Evolutionary conservation across 495 filamentous ascomycete species (phyloP).

Genomic region (Neurospora sp.): DNA sequence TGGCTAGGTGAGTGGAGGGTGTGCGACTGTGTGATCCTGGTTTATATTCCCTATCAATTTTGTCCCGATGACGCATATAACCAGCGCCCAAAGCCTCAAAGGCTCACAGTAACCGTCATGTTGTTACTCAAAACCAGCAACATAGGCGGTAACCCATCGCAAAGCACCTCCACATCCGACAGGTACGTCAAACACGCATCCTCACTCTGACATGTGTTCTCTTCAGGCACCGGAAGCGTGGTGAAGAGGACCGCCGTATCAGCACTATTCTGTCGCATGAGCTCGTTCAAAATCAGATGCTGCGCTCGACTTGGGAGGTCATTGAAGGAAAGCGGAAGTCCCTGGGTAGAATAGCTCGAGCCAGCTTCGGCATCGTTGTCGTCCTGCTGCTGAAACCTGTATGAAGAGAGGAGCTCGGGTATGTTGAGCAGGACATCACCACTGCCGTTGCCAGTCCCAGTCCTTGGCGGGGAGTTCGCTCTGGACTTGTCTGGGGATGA

Average conservation of each 20-base stretch:
- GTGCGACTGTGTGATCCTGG: background rate
- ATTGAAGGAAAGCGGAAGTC: slow-evolving; percentile 67
- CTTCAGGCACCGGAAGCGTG: slow-evolving; percentile 65
- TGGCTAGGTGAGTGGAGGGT: background rate
- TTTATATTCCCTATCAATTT: background rate
- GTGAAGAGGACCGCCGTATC: slow-evolving; percentile 78
- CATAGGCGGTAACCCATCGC: slow-evolving; percentile 55
- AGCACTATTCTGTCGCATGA: slow-evolving; percentile 57
- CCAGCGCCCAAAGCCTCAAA: no score
- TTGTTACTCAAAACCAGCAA: slow-evolving; percentile 80
- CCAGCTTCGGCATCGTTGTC: slow-evolving; percentile 21
- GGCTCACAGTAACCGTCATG: slow-evolving; percentile 81
- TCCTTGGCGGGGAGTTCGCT: slow-evolving; percentile 20
- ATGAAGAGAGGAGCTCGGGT: slow-evolving; percentile 23
- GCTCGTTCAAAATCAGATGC: slow-evolving; percentile 76
- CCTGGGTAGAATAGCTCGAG: slow-evolving; percentile 51
- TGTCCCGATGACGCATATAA: background rate
- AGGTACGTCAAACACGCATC: slow-evolving; percentile 61
- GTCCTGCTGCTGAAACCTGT: slow-evolving; percentile 2
- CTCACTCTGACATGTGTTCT: slow-evolving; percentile 62
- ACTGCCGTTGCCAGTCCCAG: background rate
- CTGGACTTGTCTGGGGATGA: slow-evolving; percentile 17
- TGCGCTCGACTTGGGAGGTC: slow-evolving; percentile 74
- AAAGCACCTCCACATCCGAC: slow-evolving; percentile 65
- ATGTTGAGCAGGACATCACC: slow-evolving; percentile 25